Conservation (phyloP, 2,329 filamentous ascomycete species). For the Bimuria novae-zelandiae region DNA sequence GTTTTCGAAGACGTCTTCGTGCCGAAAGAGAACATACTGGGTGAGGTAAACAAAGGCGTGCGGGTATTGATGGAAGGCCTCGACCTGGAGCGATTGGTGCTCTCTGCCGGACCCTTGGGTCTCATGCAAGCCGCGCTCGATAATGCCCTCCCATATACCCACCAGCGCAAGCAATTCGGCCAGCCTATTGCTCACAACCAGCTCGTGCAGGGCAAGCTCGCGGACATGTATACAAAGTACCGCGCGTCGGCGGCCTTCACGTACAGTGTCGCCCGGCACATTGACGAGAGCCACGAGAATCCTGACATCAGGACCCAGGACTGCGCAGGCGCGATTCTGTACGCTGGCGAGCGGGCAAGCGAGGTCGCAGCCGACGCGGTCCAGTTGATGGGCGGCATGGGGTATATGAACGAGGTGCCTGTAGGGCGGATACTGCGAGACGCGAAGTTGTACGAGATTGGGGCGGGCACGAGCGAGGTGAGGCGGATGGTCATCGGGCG, state of each 20-base stretch:
- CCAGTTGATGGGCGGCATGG: constrained; percentile 92
- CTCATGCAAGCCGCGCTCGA: constrained; percentile 94
- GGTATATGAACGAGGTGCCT: constrained; percentile 93
- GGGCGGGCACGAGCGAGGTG: constrained; percentile 93
- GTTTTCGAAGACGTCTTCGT: constrained; percentile 92
- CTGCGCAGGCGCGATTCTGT: constrained; percentile 91
- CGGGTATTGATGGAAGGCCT: constrained; percentile 94
- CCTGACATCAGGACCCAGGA: constrained; percentile 76
- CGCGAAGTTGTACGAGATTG: constrained; percentile 90
- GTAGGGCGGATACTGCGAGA: constrained; percentile 82
- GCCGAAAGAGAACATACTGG: constrained; percentile 79
- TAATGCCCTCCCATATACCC: constrained; percentile 83
- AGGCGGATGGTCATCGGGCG: constrained; percentile 92
- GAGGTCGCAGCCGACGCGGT: constrained; percentile 87
- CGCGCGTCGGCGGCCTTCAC: constrained; percentile 86
- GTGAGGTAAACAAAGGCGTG: constrained; percentile 79
- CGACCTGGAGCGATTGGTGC: constrained; percentile 89
- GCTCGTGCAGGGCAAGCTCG: constrained; percentile 87
- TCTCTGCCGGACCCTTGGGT: constrained; percentile 87
- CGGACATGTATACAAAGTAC: constrained; percentile 97
- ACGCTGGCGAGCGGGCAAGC: constrained; percentile 87
- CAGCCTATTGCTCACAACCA: constrained; percentile 88
- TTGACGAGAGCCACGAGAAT: constrained; percentile 65
- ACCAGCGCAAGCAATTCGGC: constrained; percentile 87
- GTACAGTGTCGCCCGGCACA: constrained; percentile 75